These are phyloP conservation scores for Aspergillus uvarum DNA, from an alignment of 2,329 filamentous ascomycete species.

Conservation along the genomic window DNA sequence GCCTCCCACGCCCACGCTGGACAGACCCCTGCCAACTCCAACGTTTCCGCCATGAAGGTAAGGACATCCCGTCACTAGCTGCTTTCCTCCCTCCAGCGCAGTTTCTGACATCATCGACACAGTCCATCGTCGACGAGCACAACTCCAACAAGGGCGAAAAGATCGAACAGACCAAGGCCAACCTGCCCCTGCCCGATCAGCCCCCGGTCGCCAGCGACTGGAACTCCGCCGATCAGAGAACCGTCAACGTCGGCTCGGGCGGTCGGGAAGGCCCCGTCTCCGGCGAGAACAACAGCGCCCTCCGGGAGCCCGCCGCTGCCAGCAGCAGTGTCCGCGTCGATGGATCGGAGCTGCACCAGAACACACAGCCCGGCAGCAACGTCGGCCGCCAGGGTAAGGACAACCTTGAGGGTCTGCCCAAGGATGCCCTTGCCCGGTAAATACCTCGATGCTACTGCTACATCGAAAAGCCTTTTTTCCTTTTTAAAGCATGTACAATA, in stretches of 20 bases:
- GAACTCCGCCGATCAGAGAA: conserved; percentile 68
- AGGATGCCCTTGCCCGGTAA: conserved; percentile 58
- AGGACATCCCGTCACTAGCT: conserved; percentile 8
- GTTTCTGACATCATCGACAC: neutral
- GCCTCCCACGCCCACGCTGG: conserved; percentile 43
- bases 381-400: conserved; percentile 66
- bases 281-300: conserved; percentile 47
- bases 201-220: conserved; percentile 76
- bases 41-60: conserved; percentile 50
- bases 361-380: conserved; percentile 42
- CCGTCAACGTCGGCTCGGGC: conserved; percentile 69
- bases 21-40: conserved; percentile 44
- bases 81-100: neutral
- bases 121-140: conserved; percentile 44
- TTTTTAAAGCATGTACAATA: conserved; percentile 5
- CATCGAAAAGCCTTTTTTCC: conserved; percentile 5
- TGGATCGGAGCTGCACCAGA: conserved; percentile 56
- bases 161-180: conserved; percentile 67
- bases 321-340: conserved; percentile 52
- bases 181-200: conserved; percentile 76
- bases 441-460: neutral
- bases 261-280: conserved; percentile 55
- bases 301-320: conserved; percentile 61
- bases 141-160: conserved; percentile 57
- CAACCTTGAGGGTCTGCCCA: conserved; percentile 55